Evolutionary conservation across 306 rosid genomes (phyloP), one percentile per base, ranked within the genome.

Genomic region (Delonix regia): DNA sequence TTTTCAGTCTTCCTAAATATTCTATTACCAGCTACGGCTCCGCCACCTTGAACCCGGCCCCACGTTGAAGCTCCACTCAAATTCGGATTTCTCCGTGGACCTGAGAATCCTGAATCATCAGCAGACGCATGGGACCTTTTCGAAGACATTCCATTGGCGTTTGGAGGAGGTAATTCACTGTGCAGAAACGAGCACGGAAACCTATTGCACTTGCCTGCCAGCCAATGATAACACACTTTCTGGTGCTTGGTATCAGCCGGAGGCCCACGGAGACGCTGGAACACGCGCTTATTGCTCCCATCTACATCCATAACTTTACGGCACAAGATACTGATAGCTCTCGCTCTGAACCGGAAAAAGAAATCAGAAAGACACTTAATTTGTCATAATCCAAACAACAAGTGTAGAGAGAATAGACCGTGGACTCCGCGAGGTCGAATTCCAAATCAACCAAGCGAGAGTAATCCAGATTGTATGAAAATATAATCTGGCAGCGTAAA

Each of bases 191-290:
- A 88, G 55, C 99, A 96, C 0, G 98, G 98, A 52, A 78, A 77
- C 38, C 98, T 95, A 27, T 51, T 90, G 85, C 99, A 96, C 80
- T 89, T 89, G n/a, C 99, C 99, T 3, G 98, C 98, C 72, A 87
- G 90, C 99, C 99, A 96, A 77, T 91, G 90, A 82, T 4, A 93
- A 82, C 99, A 96, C 11, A 96, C 99, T 81, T 85, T 91, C 82
- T 88, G 96, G 57, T 71, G 63, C 86, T 67, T 93, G 2, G 78
- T 1, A 61, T 89, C 97, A 15, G 83, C 52, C 2, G 85, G 62
- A 2, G 89, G 79, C 1, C 89, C 90, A 53, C 93, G 89, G 33
- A 91, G 82, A 12, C 98, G 83, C 27, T 87, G 84, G 77, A 84
- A 96, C 27, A 91, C 90, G 67, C 98, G 98, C 85, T 96, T 93